These are phyloP conservation scores for Cordyceps farinosa DNA, from an alignment of 2,329 filamentous ascomycete genomes.

Conservation along the genomic window DNA sequence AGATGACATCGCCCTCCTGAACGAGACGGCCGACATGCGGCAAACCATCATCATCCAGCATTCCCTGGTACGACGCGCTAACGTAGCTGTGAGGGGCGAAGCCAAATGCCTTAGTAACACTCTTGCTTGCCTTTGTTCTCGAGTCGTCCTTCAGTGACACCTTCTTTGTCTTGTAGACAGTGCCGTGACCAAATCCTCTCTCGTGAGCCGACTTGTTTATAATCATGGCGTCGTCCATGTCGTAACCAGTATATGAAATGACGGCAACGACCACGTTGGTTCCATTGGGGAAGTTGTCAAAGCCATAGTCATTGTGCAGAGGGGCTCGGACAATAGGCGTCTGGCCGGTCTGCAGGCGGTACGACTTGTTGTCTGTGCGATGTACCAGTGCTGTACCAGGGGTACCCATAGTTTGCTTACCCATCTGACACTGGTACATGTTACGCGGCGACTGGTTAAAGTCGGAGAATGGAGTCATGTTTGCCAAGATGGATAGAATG, in stretches of 20 bases:
- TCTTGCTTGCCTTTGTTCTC: slow-evolving; percentile 61
- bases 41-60: slow-evolving; percentile 83
- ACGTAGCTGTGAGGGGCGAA: slow-evolving; percentile 77
- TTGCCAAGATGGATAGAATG: slow-evolving; percentile 94
- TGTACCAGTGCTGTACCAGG: slow-evolving; percentile 79
- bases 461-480: slow-evolving; percentile 98
- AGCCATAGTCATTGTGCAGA: slow-evolving; percentile 90
- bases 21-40: slow-evolving; percentile 76
- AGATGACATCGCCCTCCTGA: slow-evolving; percentile 77
- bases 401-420: slow-evolving; percentile 98
- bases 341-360: slow-evolving; percentile 90
- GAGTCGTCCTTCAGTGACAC: slow-evolving; percentile 79
- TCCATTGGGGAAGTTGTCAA: slow-evolving; percentile 97
- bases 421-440: slow-evolving; percentile 99
- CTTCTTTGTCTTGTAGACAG: slow-evolving; percentile 97
- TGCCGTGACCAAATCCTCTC: slow-evolving; percentile 90
- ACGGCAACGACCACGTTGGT: slow-evolving; percentile 95
- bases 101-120: slow-evolving; percentile 79
- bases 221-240: slow-evolving; percentile 99
- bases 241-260: slow-evolving; percentile 97
- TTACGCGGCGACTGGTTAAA: slow-evolving; percentile 98
- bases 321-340: slow-evolving; percentile 90
- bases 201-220: slow-evolving; percentile 97
- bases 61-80: slow-evolving; percentile 64
- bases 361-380: slow-evolving; percentile 96